Conservation (phyloP, 495 filamentous ascomycete genomes). For the Wilcoxina mikolae region DNA sequence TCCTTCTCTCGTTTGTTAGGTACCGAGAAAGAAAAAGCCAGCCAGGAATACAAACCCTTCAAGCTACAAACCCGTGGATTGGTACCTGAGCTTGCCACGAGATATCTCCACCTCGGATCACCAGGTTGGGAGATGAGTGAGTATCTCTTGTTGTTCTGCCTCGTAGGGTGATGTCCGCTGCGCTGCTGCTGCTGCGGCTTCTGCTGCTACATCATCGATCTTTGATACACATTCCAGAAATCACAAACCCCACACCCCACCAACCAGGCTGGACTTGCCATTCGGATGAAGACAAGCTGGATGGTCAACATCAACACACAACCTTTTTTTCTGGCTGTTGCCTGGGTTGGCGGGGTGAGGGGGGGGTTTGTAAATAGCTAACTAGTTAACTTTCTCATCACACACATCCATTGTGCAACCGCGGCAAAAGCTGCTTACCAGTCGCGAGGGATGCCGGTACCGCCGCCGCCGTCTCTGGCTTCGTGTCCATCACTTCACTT, state of each 20-base stretch:
- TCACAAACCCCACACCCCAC: too few species aligned
- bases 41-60: neutral
- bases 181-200: neutral
- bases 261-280: too few species aligned
- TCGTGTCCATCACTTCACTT: too few species aligned
- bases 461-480: too few species aligned
- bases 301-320: too few species aligned
- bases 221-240: neutral
- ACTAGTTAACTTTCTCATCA: neutral
- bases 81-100: slow-evolving; percentile 6
- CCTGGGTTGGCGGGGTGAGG: too few species aligned
- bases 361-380: too few species aligned
- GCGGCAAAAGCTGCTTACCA: neutral
- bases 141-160: neutral
- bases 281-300: too few species aligned
- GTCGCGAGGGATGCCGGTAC: slow-evolving; percentile 3
- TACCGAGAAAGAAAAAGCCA: slow-evolving; percentile 18
- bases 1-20: slow-evolving; percentile 21
- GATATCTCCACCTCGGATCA: neutral
- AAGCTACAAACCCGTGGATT: neutral
- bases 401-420: neutral
- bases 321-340: too few species aligned
- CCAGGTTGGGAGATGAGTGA: neutral
- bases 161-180: neutral
- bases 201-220: neutral